Percentiles rank a stretch among this genome's conserved stretches.
Conservation (phyloP, 352 stramenopile genomes). For the Ochromonadaceae sp. region DNA sequence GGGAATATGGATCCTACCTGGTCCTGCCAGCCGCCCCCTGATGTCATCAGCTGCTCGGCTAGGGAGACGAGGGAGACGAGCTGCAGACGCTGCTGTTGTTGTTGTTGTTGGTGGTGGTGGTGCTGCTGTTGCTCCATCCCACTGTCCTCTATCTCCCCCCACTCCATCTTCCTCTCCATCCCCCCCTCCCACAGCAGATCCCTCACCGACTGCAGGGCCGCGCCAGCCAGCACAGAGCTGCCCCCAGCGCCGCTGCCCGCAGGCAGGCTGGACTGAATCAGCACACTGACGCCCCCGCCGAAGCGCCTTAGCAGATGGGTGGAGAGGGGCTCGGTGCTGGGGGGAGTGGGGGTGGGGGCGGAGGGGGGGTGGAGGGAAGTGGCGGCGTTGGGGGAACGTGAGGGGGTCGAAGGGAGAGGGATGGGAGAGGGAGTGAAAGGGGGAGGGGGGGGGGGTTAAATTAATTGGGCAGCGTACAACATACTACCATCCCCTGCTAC, state of each 20-base stretch:
- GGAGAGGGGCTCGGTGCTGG: constrained; percentile 2
- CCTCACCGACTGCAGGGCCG: constrained; percentile 30
- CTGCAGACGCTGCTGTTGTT: constrained; percentile 8
- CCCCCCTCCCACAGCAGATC: constrained; percentile 27
- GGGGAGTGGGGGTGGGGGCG: neutral
- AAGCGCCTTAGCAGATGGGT: neutral
- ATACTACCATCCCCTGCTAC: too few species aligned
- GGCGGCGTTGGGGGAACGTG: neutral
- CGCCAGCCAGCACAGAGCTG: constrained; percentile 43
- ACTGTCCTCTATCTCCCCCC: constrained; percentile 11
- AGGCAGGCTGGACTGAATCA: constrained; percentile 39
- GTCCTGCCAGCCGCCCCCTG: constrained; percentile 53
- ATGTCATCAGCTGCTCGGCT: constrained; percentile 46
- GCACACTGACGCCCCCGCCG: constrained; percentile 40
- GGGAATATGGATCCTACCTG: too few species aligned
- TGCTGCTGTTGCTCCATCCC: constrained; percentile 17
- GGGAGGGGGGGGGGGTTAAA: neutral
- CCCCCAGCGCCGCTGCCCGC: constrained; percentile 46
- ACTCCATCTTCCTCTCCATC: too few species aligned
- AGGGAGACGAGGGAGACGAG: constrained; percentile 40
- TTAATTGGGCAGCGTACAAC: too few species aligned
- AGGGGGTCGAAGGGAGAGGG: neutral
- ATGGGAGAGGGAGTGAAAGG: neutral
- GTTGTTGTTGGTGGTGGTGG: too few species aligned
- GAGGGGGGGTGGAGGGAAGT: neutral